Conservation (phyloP, 2,329 filamentous ascomycete genomes). For the Bertia moriformis region DNA sequence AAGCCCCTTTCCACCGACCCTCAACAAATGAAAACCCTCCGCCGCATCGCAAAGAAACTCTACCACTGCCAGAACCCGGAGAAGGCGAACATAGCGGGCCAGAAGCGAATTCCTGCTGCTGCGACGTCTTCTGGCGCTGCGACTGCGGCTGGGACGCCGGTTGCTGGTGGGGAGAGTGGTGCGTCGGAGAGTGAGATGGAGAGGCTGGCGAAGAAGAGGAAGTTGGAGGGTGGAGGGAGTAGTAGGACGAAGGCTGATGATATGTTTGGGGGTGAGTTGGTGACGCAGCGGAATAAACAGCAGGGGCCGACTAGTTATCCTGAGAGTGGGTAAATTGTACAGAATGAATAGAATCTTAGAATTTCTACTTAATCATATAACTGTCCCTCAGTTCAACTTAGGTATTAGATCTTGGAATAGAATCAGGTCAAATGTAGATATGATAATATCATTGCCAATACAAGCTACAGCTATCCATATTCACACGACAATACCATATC, state of each 20-base stretch:
- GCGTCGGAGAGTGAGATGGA: slow-evolving; percentile 2
- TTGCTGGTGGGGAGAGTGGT: slow-evolving; percentile 5
- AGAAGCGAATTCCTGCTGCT: slow-evolving; percentile 9
- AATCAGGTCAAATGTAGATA: no score
- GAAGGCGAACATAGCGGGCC: slow-evolving; percentile 21
- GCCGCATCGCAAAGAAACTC: slow-evolving; percentile 29
- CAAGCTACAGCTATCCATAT: no score
- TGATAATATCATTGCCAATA: no score
- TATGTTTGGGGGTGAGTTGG: slow-evolving; percentile 20
- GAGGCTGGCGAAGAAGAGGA: slow-evolving; percentile 17
- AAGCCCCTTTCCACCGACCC: slow-evolving; percentile 14
- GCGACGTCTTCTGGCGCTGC: slow-evolving; percentile 4
- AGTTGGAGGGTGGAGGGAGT: slow-evolving; percentile 15
- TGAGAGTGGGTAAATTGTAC: no score
- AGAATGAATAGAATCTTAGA: no score
- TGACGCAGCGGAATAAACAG: slow-evolving; percentile 15
- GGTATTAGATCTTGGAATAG: no score
- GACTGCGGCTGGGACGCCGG: slow-evolving; percentile 4
- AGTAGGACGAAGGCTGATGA: slow-evolving; percentile 10
- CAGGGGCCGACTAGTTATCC: no score
- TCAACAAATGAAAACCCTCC: slow-evolving; percentile 22
- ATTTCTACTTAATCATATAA: no score
- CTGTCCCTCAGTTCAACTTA: no score
- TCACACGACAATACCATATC: no score
- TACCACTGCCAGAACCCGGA: slow-evolving; percentile 30